phyloP scores from a whole-genome alignment of 257 asterid genomes.

The Fraxinus anomala region DNA sequence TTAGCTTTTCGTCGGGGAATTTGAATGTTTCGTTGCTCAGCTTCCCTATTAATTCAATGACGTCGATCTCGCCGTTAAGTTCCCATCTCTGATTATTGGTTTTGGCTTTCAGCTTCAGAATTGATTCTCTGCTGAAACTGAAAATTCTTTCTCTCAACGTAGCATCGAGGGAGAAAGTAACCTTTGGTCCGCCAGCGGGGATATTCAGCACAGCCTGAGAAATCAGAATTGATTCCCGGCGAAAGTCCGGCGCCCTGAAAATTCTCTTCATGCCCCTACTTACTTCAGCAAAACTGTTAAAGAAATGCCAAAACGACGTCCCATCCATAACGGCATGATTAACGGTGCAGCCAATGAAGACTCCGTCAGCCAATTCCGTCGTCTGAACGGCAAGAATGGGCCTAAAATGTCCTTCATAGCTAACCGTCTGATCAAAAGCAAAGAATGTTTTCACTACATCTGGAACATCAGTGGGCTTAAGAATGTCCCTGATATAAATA shows the following conservation, averaged over 20 bases:
- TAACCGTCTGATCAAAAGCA: constrained; percentile 47
- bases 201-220: constrained; percentile 54
- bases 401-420: constrained; percentile 53
- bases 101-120: constrained; percentile 50
- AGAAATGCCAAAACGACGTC: constrained; percentile 69
- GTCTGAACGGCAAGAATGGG: constrained; percentile 64
- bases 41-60: constrained; percentile 63
- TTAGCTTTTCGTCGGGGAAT: constrained; percentile 27
- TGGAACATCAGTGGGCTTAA: constrained; percentile 39
- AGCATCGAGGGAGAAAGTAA: constrained; percentile 51
- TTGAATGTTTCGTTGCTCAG: constrained; percentile 49
- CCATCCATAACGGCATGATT: constrained; percentile 73
- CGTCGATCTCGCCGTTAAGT: constrained; percentile 34
- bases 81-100: constrained; percentile 42
- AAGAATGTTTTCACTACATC: constrained; percentile 45
- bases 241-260: constrained; percentile 54
- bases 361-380: constrained; percentile 69
- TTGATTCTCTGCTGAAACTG: constrained; percentile 61
- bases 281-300: constrained; percentile 61
- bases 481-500: constrained; percentile 41
- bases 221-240: constrained; percentile 60
- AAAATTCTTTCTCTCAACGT: constrained; percentile 68
- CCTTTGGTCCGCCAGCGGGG: constrained; percentile 57
- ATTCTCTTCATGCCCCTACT: constrained; percentile 47
- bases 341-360: constrained; percentile 64